Conservation (phyloP, 176 grass and related monocot species). For the Phoenix roebelenii region DNA sequence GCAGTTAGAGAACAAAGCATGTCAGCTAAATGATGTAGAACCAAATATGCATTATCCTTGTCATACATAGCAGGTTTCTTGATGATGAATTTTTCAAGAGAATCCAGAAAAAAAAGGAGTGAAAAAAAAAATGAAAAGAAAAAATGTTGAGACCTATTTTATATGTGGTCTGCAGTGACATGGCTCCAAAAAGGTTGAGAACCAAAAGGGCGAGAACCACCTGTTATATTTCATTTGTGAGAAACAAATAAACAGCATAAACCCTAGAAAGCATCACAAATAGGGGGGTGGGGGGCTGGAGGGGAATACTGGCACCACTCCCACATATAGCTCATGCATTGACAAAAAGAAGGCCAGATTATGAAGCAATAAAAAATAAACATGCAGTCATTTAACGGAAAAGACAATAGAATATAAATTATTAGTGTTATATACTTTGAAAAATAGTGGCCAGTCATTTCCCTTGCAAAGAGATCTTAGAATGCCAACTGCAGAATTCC, state of each 20-base stretch:
- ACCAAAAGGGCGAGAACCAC: constrained; percentile 49
- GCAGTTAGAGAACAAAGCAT: constrained; percentile 17
- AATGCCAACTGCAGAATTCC: constrained; percentile 62
- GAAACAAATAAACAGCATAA: constrained; percentile 4
- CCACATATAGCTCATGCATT: no score
- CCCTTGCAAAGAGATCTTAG: constrained; percentile 91
- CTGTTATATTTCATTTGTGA: constrained; percentile 32
- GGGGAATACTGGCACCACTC: neutral
- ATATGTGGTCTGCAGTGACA: constrained; percentile 47
- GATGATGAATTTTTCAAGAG: no score
- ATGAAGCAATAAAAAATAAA: no score
- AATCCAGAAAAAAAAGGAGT: neutral
- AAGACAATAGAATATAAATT: constrained; percentile 1
- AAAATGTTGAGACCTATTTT: constrained; percentile 60
- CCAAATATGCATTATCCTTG: constrained; percentile 1
- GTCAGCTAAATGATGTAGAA: neutral
- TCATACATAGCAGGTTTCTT: neutral
- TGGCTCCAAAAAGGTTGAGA: constrained; percentile 63
- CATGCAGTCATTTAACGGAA: constrained; percentile 15
- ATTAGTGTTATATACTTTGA: constrained; percentile 28
- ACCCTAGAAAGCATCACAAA: neutral
- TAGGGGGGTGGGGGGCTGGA: neutral
- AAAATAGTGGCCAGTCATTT: constrained; percentile 79
- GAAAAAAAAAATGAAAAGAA: constrained; percentile 7
- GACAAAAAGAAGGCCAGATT: no score